Evolutionary conservation across 495 filamentous ascomycete genomes (phyloP), one percentile per base, ranked within the genome.

Genomic region (Talaromyces ruber): DNA sequence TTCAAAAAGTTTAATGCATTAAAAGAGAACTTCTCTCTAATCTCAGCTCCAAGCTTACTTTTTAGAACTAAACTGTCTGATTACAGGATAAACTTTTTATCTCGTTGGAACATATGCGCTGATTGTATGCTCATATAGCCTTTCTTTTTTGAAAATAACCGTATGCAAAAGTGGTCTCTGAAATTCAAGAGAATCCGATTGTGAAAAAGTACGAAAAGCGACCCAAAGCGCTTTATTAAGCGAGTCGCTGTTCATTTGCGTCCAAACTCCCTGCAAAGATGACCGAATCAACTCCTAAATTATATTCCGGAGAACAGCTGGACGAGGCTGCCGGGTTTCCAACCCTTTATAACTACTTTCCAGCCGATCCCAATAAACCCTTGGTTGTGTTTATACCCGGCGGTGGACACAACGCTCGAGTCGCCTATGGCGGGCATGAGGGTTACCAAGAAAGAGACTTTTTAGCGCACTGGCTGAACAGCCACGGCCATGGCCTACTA

Each of bases 401-500:
- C 2, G 61, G 32, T 16, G 55, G 56, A 14, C 69, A 71, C 37
- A 51, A 65, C 24, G 67, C 62, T 6, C 61, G 69, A 12, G 63
- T 71, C n/a, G 66, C 67, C 34, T 71, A 69, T 39, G 69, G 69
- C 9, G 69, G 67, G 18, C 69, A 71, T 39, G 9, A 53, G 8
- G 63, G 56, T 55, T 65, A 47, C 32, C 45, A 28, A 18, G 28
- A 59, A 12, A 60, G 54, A 2, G 56, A 69, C 34, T 71, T 71
- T 34, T 45, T 69, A 12, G 45, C 64, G 21, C 37, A 69, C 32
- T 65, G 64, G 56, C 65, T 69, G 9, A 65, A 43, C 37, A 52
- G 64, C 3, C 53, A 55, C 21, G 67, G 65, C 9, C 67, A 62
- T 52, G 59, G 60, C 9, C 60, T 71, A 4, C 50, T 71, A n/a